Base-by-base conservation (phyloP, 371 early-diverging fungal genomes). In the Fennellomyces sp. region DNA sequence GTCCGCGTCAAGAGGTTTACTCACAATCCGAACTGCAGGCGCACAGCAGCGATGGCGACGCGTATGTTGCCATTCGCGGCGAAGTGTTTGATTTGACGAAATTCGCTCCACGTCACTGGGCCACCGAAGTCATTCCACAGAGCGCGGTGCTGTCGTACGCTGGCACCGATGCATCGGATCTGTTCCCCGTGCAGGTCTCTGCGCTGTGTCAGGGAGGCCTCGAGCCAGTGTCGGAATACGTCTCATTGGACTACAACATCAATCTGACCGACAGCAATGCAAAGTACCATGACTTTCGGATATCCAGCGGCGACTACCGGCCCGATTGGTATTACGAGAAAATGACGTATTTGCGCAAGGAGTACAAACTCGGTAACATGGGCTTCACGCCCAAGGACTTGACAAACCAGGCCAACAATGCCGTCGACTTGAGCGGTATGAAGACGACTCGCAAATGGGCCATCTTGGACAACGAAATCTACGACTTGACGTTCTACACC, bases 1-100 rank as follows among this genome's bases (percentile, higher is more conserved):
- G 97, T 75, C 94, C 94, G 12, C 79, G 80, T 50, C 83, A 86
- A 60, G 80, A 89, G 39, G 85, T 89, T 11, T 86, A 83, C 36
- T 85, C 86, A 0, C 67, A 66, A 21, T 72, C 70, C 48, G 87
- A 86, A 61, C 65, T 83, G 58, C 70, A 73, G 27, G 69, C 70
- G 19, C 76, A 81, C 62, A 72, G 72, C 56, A 67, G 68, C 10
- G 66, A 64, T 21, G 64, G 70, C 36, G 68, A 79, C 19, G 72
- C 73, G n/a, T 74, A 77, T 58, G 75, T 87, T 12, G 67, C 82
- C 19, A 77, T 89, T 48, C 81, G 88, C 12, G 91, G 90, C 28
- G 86, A 87, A 61, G 78, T 89, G 31, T 88, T 84, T 74, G 85
- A 84, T 56, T 70, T 91, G 56, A 69, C 77, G 39, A 73, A 74